These are phyloP conservation scores for Boletus pseudopeckii DNA, from an alignment of 768 basidiomycete genomes.

Conservation along the genomic window DNA sequence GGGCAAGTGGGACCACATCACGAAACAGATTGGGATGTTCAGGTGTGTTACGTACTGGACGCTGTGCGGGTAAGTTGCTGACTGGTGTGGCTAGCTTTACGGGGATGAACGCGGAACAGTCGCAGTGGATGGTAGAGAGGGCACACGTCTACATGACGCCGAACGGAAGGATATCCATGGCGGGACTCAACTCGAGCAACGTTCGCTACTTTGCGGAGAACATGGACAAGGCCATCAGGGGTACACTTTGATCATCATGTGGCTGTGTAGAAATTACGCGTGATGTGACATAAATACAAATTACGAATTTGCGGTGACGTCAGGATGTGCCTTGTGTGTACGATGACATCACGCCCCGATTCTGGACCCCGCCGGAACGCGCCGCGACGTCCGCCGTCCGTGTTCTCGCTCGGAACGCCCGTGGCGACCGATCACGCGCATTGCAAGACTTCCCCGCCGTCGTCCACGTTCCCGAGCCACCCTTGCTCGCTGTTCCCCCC, in stretches of 20 bases:
- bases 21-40: conserved; percentile 97
- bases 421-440: conserved; percentile 21
- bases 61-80: conserved; percentile 9
- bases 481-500: conserved; percentile 10
- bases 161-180: conserved; percentile 94
- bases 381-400: conserved; percentile 23
- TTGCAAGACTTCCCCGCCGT: conserved; percentile 9
- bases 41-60: conserved; percentile 46
- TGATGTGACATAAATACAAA: neutral
- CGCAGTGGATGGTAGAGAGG: conserved; percentile 62
- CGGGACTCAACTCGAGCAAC: conserved; percentile 80
- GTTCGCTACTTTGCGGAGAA: conserved; percentile 69
- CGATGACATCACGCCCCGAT: conserved; percentile 30
- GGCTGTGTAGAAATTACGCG: conserved; percentile 12
- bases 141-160: conserved; percentile 82
- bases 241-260: conserved; percentile 32
- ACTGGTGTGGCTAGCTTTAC: conserved; percentile 60
- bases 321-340: conserved; percentile 21
- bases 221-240: conserved; percentile 65
- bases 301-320: conserved; percentile 20
- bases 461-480: conserved; percentile 21
- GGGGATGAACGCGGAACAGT: conserved; percentile 66
- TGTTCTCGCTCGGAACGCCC: conserved; percentile 9
- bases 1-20: conserved; percentile 94
- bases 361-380: conserved; percentile 29